Percentiles rank a stretch among this genome's conserved stretches.
Evolutionary conservation across 2,329 filamentous ascomycete species (phyloP).

Genomic region (Neofusicoccum ribis): DNA sequence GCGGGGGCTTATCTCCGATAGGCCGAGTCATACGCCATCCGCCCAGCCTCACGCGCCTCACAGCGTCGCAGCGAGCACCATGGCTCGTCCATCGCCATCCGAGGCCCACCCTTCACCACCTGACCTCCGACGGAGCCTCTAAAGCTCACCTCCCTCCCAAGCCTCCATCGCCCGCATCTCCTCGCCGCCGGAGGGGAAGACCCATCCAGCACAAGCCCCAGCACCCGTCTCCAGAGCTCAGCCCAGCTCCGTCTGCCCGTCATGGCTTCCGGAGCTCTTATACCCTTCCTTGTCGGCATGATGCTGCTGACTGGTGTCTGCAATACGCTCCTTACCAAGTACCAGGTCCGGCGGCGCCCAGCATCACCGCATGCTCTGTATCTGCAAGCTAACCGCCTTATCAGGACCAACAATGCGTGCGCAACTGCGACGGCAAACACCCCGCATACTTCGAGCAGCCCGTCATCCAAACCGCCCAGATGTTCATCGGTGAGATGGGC

Average conservation of each 20-base stretch:
- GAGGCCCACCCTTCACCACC: not conserved
- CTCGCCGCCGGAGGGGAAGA: not conserved
- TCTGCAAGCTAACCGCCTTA: conserved; percentile 25
- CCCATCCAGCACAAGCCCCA: not conserved
- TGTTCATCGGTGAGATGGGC: conserved; percentile 96
- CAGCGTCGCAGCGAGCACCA: not conserved
- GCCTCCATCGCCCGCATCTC: not conserved
- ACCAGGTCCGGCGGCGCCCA: conserved; percentile 62
- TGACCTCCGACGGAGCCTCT: conserved; percentile 7
- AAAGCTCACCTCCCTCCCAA: not conserved
- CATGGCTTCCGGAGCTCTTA: conserved; percentile 71
- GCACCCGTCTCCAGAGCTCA: not conserved
- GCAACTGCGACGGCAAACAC: conserved; percentile 75
- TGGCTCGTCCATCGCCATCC: conserved; percentile 11
- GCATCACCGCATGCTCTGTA: conserved; percentile 2
- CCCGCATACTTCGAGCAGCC: conserved; percentile 85
- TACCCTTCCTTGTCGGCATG: conserved; percentile 88
- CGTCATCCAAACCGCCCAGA: conserved; percentile 92
- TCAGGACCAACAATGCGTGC: conserved; percentile 94
- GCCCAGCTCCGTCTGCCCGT: conserved; percentile 21
- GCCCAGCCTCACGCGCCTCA: conserved; percentile 16
- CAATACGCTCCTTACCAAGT: conserved; percentile 96
- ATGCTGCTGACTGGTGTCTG: conserved; percentile 96
- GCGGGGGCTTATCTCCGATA: conserved; percentile 17
- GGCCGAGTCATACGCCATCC: conserved; percentile 1